Evolutionary conservation across 805 yeast genomes (phyloP), one percentile per base, ranked within the genome.

Genomic region (Naumovozyma dairenensis): DNA sequence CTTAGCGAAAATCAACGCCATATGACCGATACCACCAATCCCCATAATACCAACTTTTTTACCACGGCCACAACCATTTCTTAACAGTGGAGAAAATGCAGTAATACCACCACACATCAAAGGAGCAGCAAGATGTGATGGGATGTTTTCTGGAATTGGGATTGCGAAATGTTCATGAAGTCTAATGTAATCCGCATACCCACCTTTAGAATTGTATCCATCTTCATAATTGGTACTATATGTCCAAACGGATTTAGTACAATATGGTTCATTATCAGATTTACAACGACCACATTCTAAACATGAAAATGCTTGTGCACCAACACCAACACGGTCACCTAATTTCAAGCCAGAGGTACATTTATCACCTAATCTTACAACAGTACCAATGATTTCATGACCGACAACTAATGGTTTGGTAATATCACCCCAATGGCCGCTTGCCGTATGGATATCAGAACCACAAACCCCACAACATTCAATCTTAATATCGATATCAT

Each of bases 241-340:
- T 16, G 87, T 80, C 33, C 61, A 57, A 31, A 67, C 66, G 12
- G 44, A 31, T 12, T 64, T 51, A 9, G 54, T 30, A 61, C 93
- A 81, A 63, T 71, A 72, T 43, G 60, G 67, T 45, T 77, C 80
- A 51, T 74, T 67, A 45, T 63, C 66, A 25, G 49, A 40, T 16
- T 64, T 53, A 66, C 87, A 83, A 49, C 74, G 65, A 31, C 63
- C 49, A 60, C 93, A 82, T 10, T 70, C 60, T 35, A 66, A 56
- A 62, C 92, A 81, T 25, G 80, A 63, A 38, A 60, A 62, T 17
- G 69, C 63, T 49, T 72, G 77, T 16, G 92, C 89, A 46, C 94
- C 94, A 32, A 80, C 69, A 35, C 92, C 94, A 19, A 80, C 92
- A 43, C 84, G 66, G 44, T 83, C 78, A 35, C 93, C 94, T 15